A percentile compares a stretch with the other conserved stretches of the same genome.
These are phyloP conservation scores for Botrytis hyacinthi DNA, from an alignment of 2,329 filamentous ascomycete genomes.

Conservation along the genomic window DNA sequence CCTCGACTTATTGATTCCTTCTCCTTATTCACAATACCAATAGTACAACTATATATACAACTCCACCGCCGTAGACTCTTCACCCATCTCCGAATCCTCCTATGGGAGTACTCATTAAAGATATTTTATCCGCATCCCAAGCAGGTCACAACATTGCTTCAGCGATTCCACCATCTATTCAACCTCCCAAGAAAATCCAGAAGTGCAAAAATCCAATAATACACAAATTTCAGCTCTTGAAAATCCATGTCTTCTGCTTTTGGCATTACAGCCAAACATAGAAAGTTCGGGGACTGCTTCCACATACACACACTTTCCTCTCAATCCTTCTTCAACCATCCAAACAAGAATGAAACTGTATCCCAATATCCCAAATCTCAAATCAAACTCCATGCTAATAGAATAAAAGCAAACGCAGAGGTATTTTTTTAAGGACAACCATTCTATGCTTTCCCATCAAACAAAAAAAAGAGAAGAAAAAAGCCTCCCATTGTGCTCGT, in stretches of 20 bases:
- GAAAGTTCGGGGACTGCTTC: background rate
- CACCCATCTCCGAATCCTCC: background rate
- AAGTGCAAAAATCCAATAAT: constrained; percentile 20
- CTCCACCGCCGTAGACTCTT: background rate
- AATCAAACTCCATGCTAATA: constrained; percentile 20
- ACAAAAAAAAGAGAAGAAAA: background rate
- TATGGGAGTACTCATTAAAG: background rate
- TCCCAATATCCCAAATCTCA: constrained; percentile 5
- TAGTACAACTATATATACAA: constrained; percentile 1
- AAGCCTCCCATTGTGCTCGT: constrained; percentile 14
- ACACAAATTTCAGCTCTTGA: constrained; percentile 38
- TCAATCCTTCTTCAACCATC: background rate
- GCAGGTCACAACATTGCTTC: background rate
- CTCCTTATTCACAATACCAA: background rate
- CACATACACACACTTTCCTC: background rate
- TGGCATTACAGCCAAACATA: constrained; percentile 11
- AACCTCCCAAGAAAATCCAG: constrained; percentile 8
- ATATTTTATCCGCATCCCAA: background rate
- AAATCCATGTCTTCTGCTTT: constrained; percentile 29
- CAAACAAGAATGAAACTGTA: constrained; percentile 9
- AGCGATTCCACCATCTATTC: background rate
- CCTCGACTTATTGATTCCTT: background rate
- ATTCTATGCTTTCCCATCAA: constrained; percentile 13
- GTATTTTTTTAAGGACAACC: background rate
- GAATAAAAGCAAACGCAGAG: constrained; percentile 10